phyloP scores from a whole-genome alignment of 495 filamentous ascomycete species.

The Chaetomidium leptoderma region DNA sequence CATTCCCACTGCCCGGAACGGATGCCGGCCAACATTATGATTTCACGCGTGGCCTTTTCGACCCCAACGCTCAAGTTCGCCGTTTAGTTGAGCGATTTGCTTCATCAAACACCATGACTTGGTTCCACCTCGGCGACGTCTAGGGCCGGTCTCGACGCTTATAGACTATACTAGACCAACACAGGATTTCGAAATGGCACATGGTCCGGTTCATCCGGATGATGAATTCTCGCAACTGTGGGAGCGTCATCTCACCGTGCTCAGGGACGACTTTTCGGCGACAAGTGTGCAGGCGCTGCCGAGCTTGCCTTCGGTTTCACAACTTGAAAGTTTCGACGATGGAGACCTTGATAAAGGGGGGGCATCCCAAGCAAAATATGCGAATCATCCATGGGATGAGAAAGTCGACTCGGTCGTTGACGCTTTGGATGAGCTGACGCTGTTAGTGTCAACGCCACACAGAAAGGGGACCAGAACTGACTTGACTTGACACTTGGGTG shows the following conservation, averaged over 20 bases:
- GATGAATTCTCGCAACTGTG: constrained; percentile 21
- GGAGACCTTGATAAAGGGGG: background rate
- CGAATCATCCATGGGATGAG: constrained; percentile 22
- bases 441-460: background rate
- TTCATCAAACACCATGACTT: background rate
- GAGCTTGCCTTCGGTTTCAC: constrained; percentile 1
- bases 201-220: constrained; percentile 8
- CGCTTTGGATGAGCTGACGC: constrained; percentile 18
- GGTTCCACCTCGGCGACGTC: no score
- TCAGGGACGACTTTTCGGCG: constrained; percentile 18
- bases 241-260: constrained; percentile 18
- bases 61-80: no score
- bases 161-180: background rate
- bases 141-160: background rate
- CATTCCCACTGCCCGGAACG: background rate
- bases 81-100: no score
- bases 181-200: background rate
- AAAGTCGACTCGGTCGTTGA: constrained; percentile 25
- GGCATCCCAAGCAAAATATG: no score
- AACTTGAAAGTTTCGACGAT: constrained; percentile 7
- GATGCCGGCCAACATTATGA: background rate
- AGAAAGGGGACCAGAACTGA: background rate
- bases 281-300: constrained; percentile 17
- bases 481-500: background rate
- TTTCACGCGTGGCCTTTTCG: background rate